Base-by-base conservation (phyloP, 1,284 basidiomycete species). In the Ganoderma lucidum region DNA sequence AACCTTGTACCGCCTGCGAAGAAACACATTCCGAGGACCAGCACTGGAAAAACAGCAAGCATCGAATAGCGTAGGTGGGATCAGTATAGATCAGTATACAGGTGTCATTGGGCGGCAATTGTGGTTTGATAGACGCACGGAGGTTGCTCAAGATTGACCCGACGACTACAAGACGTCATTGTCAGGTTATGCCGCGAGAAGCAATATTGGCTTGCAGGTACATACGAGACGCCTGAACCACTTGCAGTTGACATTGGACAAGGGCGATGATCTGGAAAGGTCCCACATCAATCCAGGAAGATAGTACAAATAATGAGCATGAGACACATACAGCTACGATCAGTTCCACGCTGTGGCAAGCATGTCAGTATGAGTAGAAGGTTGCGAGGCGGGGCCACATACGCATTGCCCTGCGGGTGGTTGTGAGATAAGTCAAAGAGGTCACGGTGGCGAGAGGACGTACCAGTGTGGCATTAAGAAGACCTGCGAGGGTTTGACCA, bases 381-480 rank as follows among this genome's bases (percentile, higher is more conserved):
- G 19, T 51, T 39, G 23, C 9, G 37, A 56, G 1, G n/a, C 9
- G 10, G 19, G 32, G 28, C 19, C 17, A n/a, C 6, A 81, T 80
- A 93, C 92, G 91, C 89, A 76, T 93, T 94, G 75, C 93, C 92
- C 92, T 93, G 72, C 19, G 53, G 56, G 65, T 71, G 70, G 23
- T 67, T 63, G 62, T 58, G 59, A 32, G 39, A 10, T 32, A 41
- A 39, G 41, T 19, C 9, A 44, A 61, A 58, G 12, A 28, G 32
- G 23, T 3, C 28, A 58, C n/a, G 60, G 53, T 55, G 55, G 58
- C 53, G 41, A 53, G 59, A 63, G 62, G 39, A 80, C 86, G 73
- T 75, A 93, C 93, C 71, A 97, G 83, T 9, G 95, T 97, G 14
- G 94, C 95, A 79, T 96, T 96, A 69, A 96, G 79, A 15, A 96